These are phyloP conservation scores for Paramecium caudatum DNA, from an alignment of 73 alveolate species.

Conservation along the genomic window DNA sequence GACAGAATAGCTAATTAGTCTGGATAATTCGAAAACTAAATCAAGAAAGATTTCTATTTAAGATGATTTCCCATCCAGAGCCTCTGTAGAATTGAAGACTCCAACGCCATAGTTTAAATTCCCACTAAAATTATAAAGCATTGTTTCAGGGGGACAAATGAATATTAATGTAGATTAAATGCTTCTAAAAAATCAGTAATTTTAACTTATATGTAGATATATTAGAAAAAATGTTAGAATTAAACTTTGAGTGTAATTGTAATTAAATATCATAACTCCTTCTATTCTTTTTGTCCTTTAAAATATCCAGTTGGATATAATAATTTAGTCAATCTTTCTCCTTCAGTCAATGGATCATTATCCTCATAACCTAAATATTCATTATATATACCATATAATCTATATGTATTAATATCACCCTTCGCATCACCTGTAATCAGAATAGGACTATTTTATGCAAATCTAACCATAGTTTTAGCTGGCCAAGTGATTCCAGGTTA, in stretches of 20 bases:
- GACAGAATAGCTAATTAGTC: background rate
- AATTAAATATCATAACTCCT: constrained; percentile 6
- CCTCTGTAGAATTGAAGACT: background rate
- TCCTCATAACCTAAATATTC: constrained; percentile 69
- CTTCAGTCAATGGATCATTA: constrained; percentile 69
- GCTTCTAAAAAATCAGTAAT: background rate
- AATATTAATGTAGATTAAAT: background rate
- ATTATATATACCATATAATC: constrained; percentile 80
- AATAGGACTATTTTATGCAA: constrained; percentile 92
- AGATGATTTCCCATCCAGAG: constrained; percentile 18
- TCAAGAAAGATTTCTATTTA: background rate
- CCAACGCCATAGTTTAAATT: no score
- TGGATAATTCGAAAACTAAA: background rate
- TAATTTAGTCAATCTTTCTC: constrained; percentile 65
- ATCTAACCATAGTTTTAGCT: constrained; percentile 95
- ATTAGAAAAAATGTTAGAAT: no score
- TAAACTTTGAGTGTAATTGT: no score
- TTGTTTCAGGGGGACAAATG: background rate
- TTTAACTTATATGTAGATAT: no score
- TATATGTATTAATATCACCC: constrained; percentile 94
- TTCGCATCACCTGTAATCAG: constrained; percentile 93
- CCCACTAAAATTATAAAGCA: background rate
- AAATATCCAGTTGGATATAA: constrained; percentile 74
- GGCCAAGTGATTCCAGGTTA: constrained; percentile 70
- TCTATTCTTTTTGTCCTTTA: constrained; percentile 69